A percentile compares a stretch with the other conserved stretches of the same genome.
phyloP scores from a whole-genome alignment of 192 early-diverging fungal genomes.

The Piromyces sp. region DNA sequence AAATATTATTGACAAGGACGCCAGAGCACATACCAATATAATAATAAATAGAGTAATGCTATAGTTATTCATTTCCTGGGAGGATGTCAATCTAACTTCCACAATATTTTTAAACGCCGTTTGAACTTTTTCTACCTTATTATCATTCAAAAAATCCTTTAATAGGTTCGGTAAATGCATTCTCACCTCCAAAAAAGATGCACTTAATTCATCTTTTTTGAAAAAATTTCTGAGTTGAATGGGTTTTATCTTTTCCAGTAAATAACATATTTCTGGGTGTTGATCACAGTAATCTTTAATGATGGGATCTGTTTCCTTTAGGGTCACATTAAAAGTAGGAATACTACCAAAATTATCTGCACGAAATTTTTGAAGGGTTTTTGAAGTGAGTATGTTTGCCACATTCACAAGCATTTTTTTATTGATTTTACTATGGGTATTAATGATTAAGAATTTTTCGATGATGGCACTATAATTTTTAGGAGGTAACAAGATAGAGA shows the following conservation, averaged over 20 bases:
- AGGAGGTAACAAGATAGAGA: neutral
- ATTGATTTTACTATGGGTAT: neutral
- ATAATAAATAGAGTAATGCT: neutral
- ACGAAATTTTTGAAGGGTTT: neutral
- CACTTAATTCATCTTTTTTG: neutral
- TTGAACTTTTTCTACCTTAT: too few relatives aligned
- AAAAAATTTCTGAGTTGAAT: neutral
- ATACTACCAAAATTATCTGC: neutral
- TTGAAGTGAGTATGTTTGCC: neutral
- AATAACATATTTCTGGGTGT: neutral
- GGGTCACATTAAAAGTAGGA: neutral
- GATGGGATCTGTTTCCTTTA: neutral
- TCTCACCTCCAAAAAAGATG: neutral
- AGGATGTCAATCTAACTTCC: too few relatives aligned
- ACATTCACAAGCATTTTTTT: neutral
- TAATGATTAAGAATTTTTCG: neutral
- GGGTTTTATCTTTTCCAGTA: neutral
- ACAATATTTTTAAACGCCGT: too few relatives aligned
- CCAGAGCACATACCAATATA: neutral
- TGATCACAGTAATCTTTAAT: neutral
- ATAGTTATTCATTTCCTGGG: too few relatives aligned
- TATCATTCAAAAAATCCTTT: neutral
- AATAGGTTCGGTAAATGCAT: neutral
- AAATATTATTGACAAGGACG: too few relatives aligned
- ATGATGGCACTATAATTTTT: neutral